phyloP scores from a whole-genome alignment of 805 yeast genomes.

The Vanderwaltozyma yarrowii region DNA sequence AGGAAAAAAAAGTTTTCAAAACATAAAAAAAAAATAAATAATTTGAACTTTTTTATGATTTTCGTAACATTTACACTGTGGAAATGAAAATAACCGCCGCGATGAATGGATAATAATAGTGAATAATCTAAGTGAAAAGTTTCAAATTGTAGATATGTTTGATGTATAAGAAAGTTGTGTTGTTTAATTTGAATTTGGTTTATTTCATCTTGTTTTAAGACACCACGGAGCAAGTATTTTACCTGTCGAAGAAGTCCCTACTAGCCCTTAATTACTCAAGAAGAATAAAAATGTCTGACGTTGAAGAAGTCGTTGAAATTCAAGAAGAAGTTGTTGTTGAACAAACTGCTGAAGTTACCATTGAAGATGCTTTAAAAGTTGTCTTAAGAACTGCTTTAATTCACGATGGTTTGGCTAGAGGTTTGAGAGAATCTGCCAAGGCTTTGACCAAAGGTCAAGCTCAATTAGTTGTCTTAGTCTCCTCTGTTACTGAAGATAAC shows the following conservation, averaged over 20 bases:
- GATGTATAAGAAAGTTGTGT: no score
- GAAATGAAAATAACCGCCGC: no score
- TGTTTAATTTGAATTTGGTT: neutral
- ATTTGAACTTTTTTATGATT: no score
- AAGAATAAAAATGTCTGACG: slow-evolving; percentile 19
- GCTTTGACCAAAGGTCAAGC: slow-evolving; percentile 97
- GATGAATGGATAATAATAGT: no score
- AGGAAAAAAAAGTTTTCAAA: no score
- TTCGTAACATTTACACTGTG: no score
- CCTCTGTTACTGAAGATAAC: slow-evolving; percentile 95
- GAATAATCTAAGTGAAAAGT: no score
- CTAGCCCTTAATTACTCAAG: slow-evolving; percentile 12
- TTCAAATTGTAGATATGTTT: no score
- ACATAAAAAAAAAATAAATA: no score
- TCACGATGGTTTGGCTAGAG: slow-evolving; percentile 99
- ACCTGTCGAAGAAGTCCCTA: slow-evolving; percentile 67
- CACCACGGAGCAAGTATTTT: slow-evolving; percentile 45
- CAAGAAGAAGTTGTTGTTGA: slow-evolving; percentile 76
- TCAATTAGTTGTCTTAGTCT: slow-evolving; percentile 93
- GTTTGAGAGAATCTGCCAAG: slow-evolving; percentile 99
- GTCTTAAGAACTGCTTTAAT: slow-evolving; percentile 96
- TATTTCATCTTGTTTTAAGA: neutral
- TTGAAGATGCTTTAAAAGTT: slow-evolving; percentile 97
- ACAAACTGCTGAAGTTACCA: slow-evolving; percentile 80
- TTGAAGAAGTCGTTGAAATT: slow-evolving; percentile 62